Percentiles rank a stretch among this genome's conserved stretches.
Conservation (phyloP, 1,139 yeast species). For the Scheffersomyces segobiensis region DNA sequence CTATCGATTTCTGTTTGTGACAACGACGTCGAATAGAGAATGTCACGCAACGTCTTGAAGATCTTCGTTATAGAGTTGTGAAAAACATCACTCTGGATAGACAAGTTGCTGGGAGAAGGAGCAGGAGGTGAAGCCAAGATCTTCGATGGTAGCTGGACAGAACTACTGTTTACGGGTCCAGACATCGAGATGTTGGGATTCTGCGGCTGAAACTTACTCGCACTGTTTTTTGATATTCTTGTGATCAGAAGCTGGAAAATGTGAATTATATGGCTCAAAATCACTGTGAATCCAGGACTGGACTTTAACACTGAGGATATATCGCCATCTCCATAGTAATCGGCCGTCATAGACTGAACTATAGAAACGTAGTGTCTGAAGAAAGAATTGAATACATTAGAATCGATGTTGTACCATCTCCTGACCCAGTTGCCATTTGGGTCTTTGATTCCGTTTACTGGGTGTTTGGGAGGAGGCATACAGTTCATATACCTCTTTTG, state of each 20-base stretch:
- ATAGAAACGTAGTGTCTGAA: constrained; percentile 65
- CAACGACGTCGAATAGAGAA: constrained; percentile 26
- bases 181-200: neutral
- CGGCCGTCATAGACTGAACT: constrained; percentile 17
- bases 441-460: constrained; percentile 57
- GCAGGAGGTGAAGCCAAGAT: constrained; percentile 17
- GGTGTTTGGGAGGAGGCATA: constrained; percentile 51
- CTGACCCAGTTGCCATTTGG: constrained; percentile 72
- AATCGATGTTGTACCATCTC: constrained; percentile 52
- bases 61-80: constrained; percentile 41
- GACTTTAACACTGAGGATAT: neutral
- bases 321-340: constrained; percentile 3
- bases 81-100: constrained; percentile 31
- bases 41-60: constrained; percentile 49
- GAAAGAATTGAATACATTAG: constrained; percentile 71
- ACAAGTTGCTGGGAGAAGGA: constrained; percentile 9
- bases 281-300: constrained; percentile 39
- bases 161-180: neutral
- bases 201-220: constrained; percentile 3
- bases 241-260: constrained; percentile 36
- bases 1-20: constrained; percentile 6
- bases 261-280: constrained; percentile 40
- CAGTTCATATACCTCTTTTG: constrained; percentile 35
- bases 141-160: constrained; percentile 16
- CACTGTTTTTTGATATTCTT: constrained; percentile 23